Evolutionary conservation across 2,329 filamentous ascomycete genomes (phyloP).

Genomic region (Diaporthe aspalathi): DNA sequence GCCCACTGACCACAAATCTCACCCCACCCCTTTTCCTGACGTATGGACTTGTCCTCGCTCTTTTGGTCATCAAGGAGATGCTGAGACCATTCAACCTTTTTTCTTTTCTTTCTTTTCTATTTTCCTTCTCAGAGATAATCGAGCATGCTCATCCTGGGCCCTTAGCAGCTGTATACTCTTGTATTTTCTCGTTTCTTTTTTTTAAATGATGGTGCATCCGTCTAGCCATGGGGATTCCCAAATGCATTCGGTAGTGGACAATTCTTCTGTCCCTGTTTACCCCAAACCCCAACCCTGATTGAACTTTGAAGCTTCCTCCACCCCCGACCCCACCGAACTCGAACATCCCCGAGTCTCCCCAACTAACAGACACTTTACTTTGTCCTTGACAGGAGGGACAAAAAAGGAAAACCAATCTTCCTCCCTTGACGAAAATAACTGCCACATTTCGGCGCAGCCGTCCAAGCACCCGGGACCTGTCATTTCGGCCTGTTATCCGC

Average conservation of each 20-base stretch:
- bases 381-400: not conserved
- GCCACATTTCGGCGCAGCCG: not conserved
- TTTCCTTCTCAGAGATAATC: too few relatives aligned
- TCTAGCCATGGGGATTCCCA: too few relatives aligned
- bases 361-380: too few relatives aligned
- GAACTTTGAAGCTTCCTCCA: too few relatives aligned
- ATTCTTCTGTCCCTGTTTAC: too few relatives aligned
- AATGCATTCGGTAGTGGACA: too few relatives aligned
- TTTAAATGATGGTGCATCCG: too few relatives aligned
- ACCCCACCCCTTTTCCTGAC: not conserved
- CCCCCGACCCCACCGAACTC: too few relatives aligned
- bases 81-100: not conserved
- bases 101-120: not conserved
- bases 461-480: not conserved
- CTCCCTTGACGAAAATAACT: not conserved
- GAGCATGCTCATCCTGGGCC: not conserved
- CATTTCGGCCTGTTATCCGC: conserved; percentile 15
- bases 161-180: too few relatives aligned
- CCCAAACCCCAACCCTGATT: too few relatives aligned
- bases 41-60: not conserved
- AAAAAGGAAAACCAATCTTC: not conserved
- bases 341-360: not conserved
- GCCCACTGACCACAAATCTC: not conserved
- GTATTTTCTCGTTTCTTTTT: not conserved
- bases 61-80: not conserved